Base-by-base conservation (phyloP, 352 stramenopile species). In the Phytopythium delawarense region DNA sequence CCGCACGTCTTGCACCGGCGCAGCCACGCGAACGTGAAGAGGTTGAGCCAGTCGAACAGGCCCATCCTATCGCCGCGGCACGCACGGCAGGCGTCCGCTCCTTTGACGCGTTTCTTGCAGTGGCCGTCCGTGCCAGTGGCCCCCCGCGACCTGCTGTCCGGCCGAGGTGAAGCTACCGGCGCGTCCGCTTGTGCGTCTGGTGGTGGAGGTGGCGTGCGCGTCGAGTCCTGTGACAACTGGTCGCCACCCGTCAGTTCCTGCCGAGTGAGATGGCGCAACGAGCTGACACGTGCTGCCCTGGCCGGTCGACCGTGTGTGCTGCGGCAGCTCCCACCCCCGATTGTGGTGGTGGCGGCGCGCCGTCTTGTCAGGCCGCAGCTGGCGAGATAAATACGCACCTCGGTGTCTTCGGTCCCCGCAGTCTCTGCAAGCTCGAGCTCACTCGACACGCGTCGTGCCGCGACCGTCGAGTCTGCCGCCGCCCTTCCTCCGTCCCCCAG, bases 21-120 rank as follows among this genome's bases (percentile, higher is more conserved):
- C 57, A 86, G 71, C 80, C 82, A 92, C 59, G 63, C 76, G 57
- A 89, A 80, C 45, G 80, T 87, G 59, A 92, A 72, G 50, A 85
- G 63, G 62, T 71, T 81, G 46, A 91, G 69, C 78, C 78, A 86
- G 51, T 69, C 61, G 57, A 85, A 81, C 63, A 89, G 66, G 48
- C 74, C 74, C 81, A 89, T 91, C 40, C 11, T 42, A 18, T 15
- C 3, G 9, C 44, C 15, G 44, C 15, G 18, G n/a, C n/a, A n/a
- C n/a, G 23, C 44, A 11, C 44, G 44, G 7, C 16, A 28, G 25
- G 46, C 16, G 46, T 20, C 11, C n/a, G n/a, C 46, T 52, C 40
- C 15, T 46, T 46, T n/a, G 18, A n/a, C 40, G 40, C 46, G 46
- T 52, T 52, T 52, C 46, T 52, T 8, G n/a, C 46, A 52, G 9